Base-by-base conservation (phyloP, 495 filamentous ascomycete genomes). In the Xylaria castorea region DNA sequence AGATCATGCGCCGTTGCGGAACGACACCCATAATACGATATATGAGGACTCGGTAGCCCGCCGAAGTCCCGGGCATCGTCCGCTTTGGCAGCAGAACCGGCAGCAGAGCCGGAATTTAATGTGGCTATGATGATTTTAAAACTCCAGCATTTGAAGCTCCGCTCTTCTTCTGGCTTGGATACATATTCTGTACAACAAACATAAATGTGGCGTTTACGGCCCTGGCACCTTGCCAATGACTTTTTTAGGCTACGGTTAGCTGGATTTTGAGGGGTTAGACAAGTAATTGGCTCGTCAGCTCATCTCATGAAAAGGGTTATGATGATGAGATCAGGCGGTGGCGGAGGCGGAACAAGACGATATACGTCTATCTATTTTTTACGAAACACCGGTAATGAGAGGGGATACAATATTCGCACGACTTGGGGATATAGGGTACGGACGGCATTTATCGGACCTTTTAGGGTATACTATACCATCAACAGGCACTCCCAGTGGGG, bases 61-160 rank as follows among this genome's bases (percentile, higher is more conserved):
- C 38, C 44, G 51, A 44, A 25, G 3, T 69, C 70, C 14, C 1
- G 70, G 67, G 22, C 34, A 61, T 36, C 40, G 68, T 36, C 84
- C 83, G 46, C 75, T 86, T 22, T 86, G 84, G 84, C 84, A 86
- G 78, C 84, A 86, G 78, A 84, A 85, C 62, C 70, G 84, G 66
- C 80, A 81, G 71, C 83, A 82, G 73, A 83, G 83, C 71, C 77
- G 83, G 53, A 84, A 85, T 70, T 58, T 83, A 65, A 83, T 85
- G 81, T 86, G 84, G 84, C 74, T 84, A 77, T 85, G 75, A 83
- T 76, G 11, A 60, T 32, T n/a, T 44, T n/a, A 42, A 50, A n/a
- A 5, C 6, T 2, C 16, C 2, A 18, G 42, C 25, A 16, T 55
- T 34, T 48, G 18, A 44, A 38, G 42, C 42, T 44, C 48, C 9